A percentile compares a stretch with the other conserved stretches of the same genome.
phyloP scores from a whole-genome alignment of 2,329 filamentous ascomycete species.

The Curvularia sp. region DNA sequence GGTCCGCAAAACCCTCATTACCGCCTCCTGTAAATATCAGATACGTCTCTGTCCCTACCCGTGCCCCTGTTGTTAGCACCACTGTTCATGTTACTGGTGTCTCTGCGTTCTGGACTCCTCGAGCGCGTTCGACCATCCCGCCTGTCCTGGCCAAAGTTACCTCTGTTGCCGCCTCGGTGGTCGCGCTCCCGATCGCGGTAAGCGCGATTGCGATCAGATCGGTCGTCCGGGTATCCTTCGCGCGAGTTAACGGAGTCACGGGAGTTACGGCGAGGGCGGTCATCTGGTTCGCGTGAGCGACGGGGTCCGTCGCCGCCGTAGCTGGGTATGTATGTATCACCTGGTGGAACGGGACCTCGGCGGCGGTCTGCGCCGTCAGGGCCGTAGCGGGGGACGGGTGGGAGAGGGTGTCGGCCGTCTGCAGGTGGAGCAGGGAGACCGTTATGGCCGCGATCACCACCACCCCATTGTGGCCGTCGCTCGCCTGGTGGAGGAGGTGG shows the following conservation, averaged over 20 bases:
- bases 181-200: constrained; percentile 32
- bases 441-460: constrained; percentile 32
- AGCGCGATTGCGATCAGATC: constrained; percentile 35
- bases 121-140: constrained; percentile 44
- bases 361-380: constrained; percentile 32
- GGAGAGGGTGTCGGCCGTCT: constrained; percentile 46
- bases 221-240: constrained; percentile 40
- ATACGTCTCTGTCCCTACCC: constrained; percentile 31
- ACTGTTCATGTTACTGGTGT: constrained; percentile 19
- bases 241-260: constrained; percentile 46
- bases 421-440: constrained; percentile 47
- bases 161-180: constrained; percentile 26
- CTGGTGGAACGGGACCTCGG: constrained; percentile 31
- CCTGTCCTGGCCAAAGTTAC: constrained; percentile 37
- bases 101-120: constrained; percentile 46
- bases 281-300: constrained; percentile 47
- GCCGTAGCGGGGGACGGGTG: constrained; percentile 45
- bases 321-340: constrained; percentile 56
- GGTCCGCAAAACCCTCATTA: background rate
- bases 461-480: constrained; percentile 44
- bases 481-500: constrained; percentile 47
- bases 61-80: constrained; percentile 20
- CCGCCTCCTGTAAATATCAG: constrained; percentile 40
- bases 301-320: constrained; percentile 45
- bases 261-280: constrained; percentile 42